Base-by-base conservation (phyloP, 345 rosid genomes). In the Hibiscus mutabilis region DNA sequence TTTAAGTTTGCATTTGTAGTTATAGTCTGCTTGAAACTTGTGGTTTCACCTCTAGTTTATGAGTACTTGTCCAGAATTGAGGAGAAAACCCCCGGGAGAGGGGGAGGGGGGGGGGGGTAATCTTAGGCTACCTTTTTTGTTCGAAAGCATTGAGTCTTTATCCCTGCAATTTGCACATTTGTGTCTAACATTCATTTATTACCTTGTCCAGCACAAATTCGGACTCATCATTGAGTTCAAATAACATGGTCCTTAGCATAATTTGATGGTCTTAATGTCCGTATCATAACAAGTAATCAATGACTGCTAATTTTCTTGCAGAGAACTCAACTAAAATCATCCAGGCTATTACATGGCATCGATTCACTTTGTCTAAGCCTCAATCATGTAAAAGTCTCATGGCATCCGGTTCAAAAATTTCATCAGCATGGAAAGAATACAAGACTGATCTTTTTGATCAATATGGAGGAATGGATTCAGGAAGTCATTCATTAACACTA, bases 381-480 rank as follows among this genome's bases (percentile, higher is more conserved):
- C 79, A 82, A 11, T 82, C 90, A 0, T 86, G 91, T 46, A 89
- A 86, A 82, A 87, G 95, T 74, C 84, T 89, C 15, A 89, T 86
- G 59, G 86, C 88, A 66, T 84, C 88, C 22, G 76, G 85, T 72
- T 87, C 87, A 3, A 85, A 82, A 66, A 62, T 81, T 74, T 81
- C 44, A 8, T 40, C 83, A 2, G 69, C 79, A 0, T 86, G 95
- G 91, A 82, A 83, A 3, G 89, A 86, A 24, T 84, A 59, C 63
- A 82, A 78, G 60, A 89, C 82, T 42, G 90, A 87, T 78, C 80
- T 87, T 53, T 89, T 87, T 52, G 89, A 89, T 63, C 89, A 84
- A 12, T 86, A 55, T 57, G 90, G 86, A 33, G 95, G 91, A 72
- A 89, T 87, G 95, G 83, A 83, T 68, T 80, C 95, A 0, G 95